Evolutionary conservation across 305 asterid species (phyloP), one percentile per base, ranked within the genome.

Genomic region (Ruellia speciosa): DNA sequence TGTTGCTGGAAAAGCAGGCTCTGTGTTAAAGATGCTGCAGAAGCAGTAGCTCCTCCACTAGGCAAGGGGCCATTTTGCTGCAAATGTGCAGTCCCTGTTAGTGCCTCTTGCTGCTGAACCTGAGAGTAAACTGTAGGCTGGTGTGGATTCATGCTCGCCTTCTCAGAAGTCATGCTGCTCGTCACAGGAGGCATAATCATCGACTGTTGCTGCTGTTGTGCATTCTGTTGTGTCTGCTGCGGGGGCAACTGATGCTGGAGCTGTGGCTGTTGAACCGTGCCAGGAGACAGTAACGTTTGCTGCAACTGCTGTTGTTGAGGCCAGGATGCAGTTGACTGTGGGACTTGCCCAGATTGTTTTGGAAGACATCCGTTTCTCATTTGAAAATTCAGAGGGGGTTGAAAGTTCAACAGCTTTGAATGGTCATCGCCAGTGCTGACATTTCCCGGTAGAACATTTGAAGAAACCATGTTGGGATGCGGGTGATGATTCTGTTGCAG

Each of bases 401-500:
- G 95, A 67, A 90, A 90, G 77, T 66, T 87, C 75, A 87, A 61
- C 40, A 85, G 76, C 72, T 86, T 85, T 34, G 96, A 78, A 41
- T 71, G 89, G 60, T 90, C 94, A 19, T 83, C 89, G 0, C 66
- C 18, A 48, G 73, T 62, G 63, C 74, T 70, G 77, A 64, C 70
- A 59, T 18, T 68, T 80, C 15, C 77, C 49, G 56, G 68, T 75
- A 56, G 66, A 2, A 24, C 31, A 24, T 24, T 45, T n/a, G 79
- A 61, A 48, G 78, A 37, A 52, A 61, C 67, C 72, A 67, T 64
- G 71, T 68, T 71, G 7, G 88, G 80, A 18, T 68, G 70, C 58
- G 72, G 58, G 59, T 86, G 88, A 62, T 81, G 76, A 56, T 73
- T 79, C 63, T 92, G 96, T 28, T 92, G 98, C 96, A 90, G 79